Base-by-base conservation (phyloP, 306 rosid genomes). In the Cucumis sativus region DNA sequence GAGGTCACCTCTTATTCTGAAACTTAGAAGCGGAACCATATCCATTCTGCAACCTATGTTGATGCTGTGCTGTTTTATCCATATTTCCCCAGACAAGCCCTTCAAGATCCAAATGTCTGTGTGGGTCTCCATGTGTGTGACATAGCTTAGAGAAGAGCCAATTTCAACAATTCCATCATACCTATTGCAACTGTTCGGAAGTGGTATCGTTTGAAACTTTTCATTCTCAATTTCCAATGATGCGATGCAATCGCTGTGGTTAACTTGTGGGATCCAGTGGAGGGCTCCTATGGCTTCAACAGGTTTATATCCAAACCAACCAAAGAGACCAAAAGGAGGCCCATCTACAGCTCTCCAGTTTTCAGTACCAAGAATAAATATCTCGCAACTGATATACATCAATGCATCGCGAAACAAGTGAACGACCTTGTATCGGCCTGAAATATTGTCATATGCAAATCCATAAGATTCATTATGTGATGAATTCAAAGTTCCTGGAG, bases 71-170 rank as follows among this genome's bases (percentile, higher is more conserved):
- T 85, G 81, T 84, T 83, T 85, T 57, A 66, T 78, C 91, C 91
- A 87, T 6, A 76, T 80, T 43, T 81, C 86, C 56, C 85, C 87
- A 30, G n/a, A 40, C 15, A 85, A 57, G 16, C 73, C 64, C 78
- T 85, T 87, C 80, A 87, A 71, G 65, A 83, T 60, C 91, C 91
- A 87, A 59, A 87, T 25, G 55, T 81, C 88, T 59, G 85, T 87
- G 45, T 80, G 80, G 69, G 76, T 79, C 9, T 45, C 82, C 2
- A 56, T 79, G 74, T 85, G 91, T 63, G 71, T 25, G 30, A 83
- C 80, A 76, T 81, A 80, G 59, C 85, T 71, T 56, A 87, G 69
- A 67, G 21, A 80, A 63, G 86, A 79, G 62, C 79, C 70, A 18
- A 83, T 64, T 77, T 87, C 88, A 4, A 87, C 60, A 20, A 87